Percentiles rank a stretch among this genome's conserved stretches.
Conservation (phyloP, 2,329 filamentous ascomycete genomes). For the Talaromyces albobiverticillius region DNA sequence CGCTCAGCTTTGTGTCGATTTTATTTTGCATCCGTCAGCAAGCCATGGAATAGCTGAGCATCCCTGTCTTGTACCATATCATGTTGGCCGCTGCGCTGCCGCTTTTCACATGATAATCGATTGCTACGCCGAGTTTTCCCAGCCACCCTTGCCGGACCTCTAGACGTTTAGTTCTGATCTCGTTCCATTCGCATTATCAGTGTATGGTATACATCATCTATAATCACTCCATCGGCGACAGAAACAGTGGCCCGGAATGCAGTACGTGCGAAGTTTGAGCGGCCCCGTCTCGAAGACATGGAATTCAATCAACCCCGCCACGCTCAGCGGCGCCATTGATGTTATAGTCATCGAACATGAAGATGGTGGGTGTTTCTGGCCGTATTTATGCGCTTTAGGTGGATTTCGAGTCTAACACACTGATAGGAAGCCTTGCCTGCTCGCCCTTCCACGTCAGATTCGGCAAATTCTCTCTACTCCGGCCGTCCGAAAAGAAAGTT, state of each 20-base stretch:
- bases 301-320: constrained; percentile 99
- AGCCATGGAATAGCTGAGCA: neutral
- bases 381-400: neutral
- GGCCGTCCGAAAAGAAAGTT: constrained; percentile 97
- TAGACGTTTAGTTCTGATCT: neutral
- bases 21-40: neutral
- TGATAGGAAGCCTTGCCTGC: constrained; percentile 67
- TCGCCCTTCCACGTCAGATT: constrained; percentile 98
- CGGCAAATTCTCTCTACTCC: constrained; percentile 93
- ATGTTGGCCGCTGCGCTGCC: neutral
- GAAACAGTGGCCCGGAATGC: constrained; percentile 59
- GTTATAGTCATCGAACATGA: constrained; percentile 97
- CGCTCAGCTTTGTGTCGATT: neutral
- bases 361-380: constrained; percentile 64
- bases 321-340: constrained; percentile 95
- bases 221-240: neutral
- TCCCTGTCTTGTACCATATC: no score
- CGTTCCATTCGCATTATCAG: neutral
- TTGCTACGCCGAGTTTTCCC: constrained; percentile 11
- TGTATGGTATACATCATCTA: constrained; percentile 2
- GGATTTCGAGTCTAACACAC: constrained; percentile 15
- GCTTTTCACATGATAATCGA: constrained; percentile 12
- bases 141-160: constrained; percentile 7
- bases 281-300: constrained; percentile 96
- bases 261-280: constrained; percentile 95